phyloP scores from a whole-genome alignment of 305 asterid genomes.

The Nicotiana rustica region DNA sequence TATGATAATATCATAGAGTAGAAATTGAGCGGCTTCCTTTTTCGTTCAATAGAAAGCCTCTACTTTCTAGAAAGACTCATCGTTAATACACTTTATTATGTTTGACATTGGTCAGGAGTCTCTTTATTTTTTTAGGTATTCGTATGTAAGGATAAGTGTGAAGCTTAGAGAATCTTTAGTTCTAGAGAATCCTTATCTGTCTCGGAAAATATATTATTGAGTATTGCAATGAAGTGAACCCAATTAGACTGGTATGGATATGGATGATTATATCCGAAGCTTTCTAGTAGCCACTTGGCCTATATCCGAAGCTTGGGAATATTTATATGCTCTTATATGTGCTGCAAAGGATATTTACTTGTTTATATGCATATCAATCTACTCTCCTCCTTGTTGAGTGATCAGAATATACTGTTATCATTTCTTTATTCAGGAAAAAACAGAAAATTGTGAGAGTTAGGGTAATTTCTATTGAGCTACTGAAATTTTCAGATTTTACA shows the following conservation, averaged over 20 bases:
- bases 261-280: neutral
- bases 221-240: neutral
- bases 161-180: slow-evolving; percentile 20
- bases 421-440: slow-evolving; percentile 27
- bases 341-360: neutral
- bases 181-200: neutral
- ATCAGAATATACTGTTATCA: neutral
- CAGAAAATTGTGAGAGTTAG: slow-evolving; percentile 5
- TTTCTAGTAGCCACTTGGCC: neutral
- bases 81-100: neutral
- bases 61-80: neutral
- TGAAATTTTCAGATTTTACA: neutral
- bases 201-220: neutral
- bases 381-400: slow-evolving; percentile 23
- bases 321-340: neutral
- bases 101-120: slow-evolving; percentile 1
- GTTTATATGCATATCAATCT: neutral
- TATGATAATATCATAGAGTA: neutral
- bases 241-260: slow-evolving; percentile 5
- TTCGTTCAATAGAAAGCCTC: neutral
- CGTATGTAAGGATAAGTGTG: slow-evolving; percentile 9
- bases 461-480: neutral
- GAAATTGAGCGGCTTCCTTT: neutral
- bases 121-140: neutral
- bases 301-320: neutral